Percentiles rank a stretch among this genome's conserved stretches.
Conservation (phyloP, 768 basidiomycete species). For the Lactifluus subvellereus region DNA sequence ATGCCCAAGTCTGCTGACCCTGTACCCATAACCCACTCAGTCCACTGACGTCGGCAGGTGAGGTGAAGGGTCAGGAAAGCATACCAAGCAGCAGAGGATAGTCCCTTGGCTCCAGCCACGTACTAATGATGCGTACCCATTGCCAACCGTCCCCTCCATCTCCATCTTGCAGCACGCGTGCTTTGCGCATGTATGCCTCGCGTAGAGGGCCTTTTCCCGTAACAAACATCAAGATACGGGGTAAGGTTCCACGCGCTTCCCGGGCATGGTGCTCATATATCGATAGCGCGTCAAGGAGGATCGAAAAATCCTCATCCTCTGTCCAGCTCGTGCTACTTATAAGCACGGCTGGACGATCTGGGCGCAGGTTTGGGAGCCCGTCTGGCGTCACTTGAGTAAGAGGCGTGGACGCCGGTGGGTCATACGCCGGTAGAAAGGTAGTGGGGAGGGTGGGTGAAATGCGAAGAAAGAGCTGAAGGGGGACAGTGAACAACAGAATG, state of each 20-base stretch:
- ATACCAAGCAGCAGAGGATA: slow-evolving; percentile 83
- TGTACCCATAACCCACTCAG: slow-evolving; percentile 28
- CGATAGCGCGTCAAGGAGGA: slow-evolving; percentile 70
- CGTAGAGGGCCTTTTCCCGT: slow-evolving; percentile 87
- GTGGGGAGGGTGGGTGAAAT: slow-evolving; percentile 48
- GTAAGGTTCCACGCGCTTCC: slow-evolving; percentile 37
- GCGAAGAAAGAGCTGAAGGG: slow-evolving; percentile 48
- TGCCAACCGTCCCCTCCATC: slow-evolving; percentile 44
- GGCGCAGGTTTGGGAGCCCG: slow-evolving; percentile 47
- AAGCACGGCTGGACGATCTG: slow-evolving; percentile 77
- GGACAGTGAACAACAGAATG: slow-evolving; percentile 21
- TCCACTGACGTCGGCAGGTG: background rate
- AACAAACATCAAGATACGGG: slow-evolving; percentile 75
- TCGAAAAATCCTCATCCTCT: slow-evolving; percentile 88
- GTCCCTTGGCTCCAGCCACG: slow-evolving; percentile 87
- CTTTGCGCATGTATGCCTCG: slow-evolving; percentile 64
- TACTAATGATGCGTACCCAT: slow-evolving; percentile 70
- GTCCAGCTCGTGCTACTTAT: slow-evolving; percentile 98
- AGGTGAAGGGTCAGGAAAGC: background rate
- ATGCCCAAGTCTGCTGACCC: slow-evolving; percentile 91
- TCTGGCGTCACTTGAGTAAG: slow-evolving; percentile 37
- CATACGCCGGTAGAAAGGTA: slow-evolving; percentile 37
- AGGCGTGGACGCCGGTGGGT: slow-evolving; percentile 27
- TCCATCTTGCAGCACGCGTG: slow-evolving; percentile 49
- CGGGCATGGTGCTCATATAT: slow-evolving; percentile 60